Base-by-base conservation (phyloP, 305 asterid species). In the Rubia occidens region DNA sequence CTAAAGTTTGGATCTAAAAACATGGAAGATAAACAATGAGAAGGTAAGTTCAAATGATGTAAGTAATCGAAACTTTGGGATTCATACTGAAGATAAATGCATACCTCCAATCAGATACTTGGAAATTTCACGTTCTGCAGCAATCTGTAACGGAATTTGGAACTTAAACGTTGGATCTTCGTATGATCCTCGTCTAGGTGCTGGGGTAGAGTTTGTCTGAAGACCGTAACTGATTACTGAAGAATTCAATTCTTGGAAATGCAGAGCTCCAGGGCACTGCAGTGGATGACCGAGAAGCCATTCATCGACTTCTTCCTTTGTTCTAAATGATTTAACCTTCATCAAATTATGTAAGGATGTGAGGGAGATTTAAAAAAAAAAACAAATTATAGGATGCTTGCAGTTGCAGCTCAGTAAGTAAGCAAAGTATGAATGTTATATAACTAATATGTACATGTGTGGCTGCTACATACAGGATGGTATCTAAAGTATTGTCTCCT, bases 121-220 rank as follows among this genome's bases (percentile, higher is more conserved):
- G 9, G 91, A 91, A 65, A 91, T 87, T 79, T 91, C 96, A 44
- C 96, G 91, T 76, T 91, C 97, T 3, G 83, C 94, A 62, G 97
- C 93, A 76, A 89, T 80, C 81, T 91, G 97, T 75, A 91, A 90
- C 55, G 97, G 97, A 70, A 89, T 80, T 84, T 91, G 96, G 80
- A 87, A 81, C 60, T 86, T 86, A 67, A 89, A 81, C 11, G 94
- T 89, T 15, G 96, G 96, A 81, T 89, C 95, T 80, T 89, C 87
- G 54, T 37, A 86, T 39, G 2, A 64, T 65, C 91, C 95, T 72
- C 96, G 78, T 73, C 54, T 83, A 45, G 80, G 65, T 59, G 82
- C 49, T 39, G 89, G 85, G 62, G 96, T 89, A 26, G 95, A 91
- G 78, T 91, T 91, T 59, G 97, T 89, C 86, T 91, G 97, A 63